phyloP scores from a whole-genome alignment of 2,329 filamentous ascomycete species.

The Talaromyces sp. region DNA sequence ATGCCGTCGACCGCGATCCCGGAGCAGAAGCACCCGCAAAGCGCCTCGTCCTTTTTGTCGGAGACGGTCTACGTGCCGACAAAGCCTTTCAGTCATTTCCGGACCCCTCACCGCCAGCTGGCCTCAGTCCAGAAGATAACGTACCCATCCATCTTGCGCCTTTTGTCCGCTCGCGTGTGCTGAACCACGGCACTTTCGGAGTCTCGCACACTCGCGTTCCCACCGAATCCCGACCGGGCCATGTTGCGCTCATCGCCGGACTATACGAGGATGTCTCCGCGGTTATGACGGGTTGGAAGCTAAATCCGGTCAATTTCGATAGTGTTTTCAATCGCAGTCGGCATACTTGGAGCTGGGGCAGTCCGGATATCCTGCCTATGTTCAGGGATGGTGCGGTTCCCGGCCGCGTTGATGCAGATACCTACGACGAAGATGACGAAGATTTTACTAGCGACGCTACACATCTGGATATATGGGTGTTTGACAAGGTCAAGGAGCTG shows the following conservation, averaged over 20 bases:
- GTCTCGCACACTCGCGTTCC: slow-evolving; percentile 96
- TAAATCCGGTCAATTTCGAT: slow-evolving; percentile 97
- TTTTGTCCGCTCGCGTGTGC: slow-evolving; percentile 81
- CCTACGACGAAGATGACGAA: slow-evolving; percentile 78
- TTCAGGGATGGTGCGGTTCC: slow-evolving; percentile 89
- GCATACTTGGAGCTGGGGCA: slow-evolving; percentile 99
- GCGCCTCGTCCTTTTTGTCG: slow-evolving; percentile 87
- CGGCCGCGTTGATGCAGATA: slow-evolving; percentile 80
- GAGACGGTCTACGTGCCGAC: slow-evolving; percentile 94
- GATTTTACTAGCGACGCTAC: slow-evolving; percentile 83
- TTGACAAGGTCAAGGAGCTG: slow-evolving; percentile 83
- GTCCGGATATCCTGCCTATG: slow-evolving; percentile 95
- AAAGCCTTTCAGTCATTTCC: slow-evolving; percentile 94
- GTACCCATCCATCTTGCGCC: slow-evolving; percentile 75
- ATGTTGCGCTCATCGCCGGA: slow-evolving; percentile 94
- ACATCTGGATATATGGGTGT: slow-evolving; percentile 87
- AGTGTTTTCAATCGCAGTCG: slow-evolving; percentile 95
- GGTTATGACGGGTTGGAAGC: slow-evolving; percentile 95
- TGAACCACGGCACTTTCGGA: slow-evolving; percentile 89
- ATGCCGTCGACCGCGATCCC: slow-evolving; percentile 60
- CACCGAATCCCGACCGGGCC: slow-evolving; percentile 91
- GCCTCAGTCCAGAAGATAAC: slow-evolving; percentile 21
- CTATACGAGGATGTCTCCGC: slow-evolving; percentile 97
- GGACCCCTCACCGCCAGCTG: slow-evolving; percentile 65
- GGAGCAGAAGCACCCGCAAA: slow-evolving; percentile 71